Evolutionary conservation across 2,329 filamentous ascomycete genomes (phyloP), one percentile per base, ranked within the genome.

Genomic region (Xylariaceae sp.): DNA sequence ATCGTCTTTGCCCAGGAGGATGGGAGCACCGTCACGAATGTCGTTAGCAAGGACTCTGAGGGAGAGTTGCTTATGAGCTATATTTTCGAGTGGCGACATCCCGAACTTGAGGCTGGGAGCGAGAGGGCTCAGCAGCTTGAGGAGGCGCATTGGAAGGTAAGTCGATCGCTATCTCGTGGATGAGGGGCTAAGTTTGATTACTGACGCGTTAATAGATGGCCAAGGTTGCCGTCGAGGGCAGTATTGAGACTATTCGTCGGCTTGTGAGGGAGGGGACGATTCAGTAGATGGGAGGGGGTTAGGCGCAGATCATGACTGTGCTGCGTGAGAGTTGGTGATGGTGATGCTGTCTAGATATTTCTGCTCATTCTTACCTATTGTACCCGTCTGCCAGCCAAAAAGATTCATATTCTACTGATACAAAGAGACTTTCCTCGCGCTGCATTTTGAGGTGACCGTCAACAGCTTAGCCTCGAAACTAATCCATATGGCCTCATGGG

Each of bases 1-100:
- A 57, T 70, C 33, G 65, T 66, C 38, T 71, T 69, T 47, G 52
- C 54, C 11, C 67, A 69, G 33, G 60, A 64, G n/a, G 67, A 68
- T 39, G 69, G 69, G 2, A 69, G 64, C 51, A 64, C 58, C 3
- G 59, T 69, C 43, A 61, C 61, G 43, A 71, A 71, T 33, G 52
- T 70, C 11, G 57, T 70, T 5, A 66, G 66, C 51, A 49, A 47
- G 9, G 63, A 63, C 0, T 47, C 55, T 2, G 60, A 60, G 6
- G 67, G 60, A 0, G 62, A 63, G 11, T 42, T 70, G 39, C 27
- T 66, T 3, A 57, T 71, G 61, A 71, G 65, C 15, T 71, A 66
- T 40, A 57, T 59, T 4, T 71, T 71, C 45, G 66, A 64, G 55
- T 70, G 67, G 68, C 54, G 59, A 27, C 63, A 68, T 31, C 57